These are phyloP conservation scores for Colletotrichum destructivum DNA, from an alignment of 2,329 filamentous ascomycete genomes.

Conservation along the genomic window DNA sequence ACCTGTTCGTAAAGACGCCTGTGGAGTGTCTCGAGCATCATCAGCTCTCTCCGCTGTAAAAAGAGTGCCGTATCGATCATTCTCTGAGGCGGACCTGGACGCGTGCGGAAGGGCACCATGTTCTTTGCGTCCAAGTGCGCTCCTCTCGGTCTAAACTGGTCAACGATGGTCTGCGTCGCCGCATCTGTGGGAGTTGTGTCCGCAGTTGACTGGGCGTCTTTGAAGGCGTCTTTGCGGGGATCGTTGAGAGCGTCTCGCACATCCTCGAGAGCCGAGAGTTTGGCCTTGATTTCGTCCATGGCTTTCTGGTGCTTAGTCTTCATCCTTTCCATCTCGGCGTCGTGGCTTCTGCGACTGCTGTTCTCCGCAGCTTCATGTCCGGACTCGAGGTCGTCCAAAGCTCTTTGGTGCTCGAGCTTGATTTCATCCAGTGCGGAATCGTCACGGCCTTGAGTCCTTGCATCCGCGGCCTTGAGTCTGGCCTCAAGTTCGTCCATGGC, in stretches of 20 bases:
- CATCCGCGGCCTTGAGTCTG: too few species aligned
- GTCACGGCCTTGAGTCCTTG: not conserved
- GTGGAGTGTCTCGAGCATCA: not conserved
- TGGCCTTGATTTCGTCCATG: not conserved
- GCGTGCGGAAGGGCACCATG: too few species aligned
- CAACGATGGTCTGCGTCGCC: not conserved
- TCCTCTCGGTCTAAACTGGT: not conserved
- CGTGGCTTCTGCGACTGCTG: not conserved
- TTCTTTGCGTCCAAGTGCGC: too few species aligned
- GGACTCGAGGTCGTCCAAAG: not conserved
- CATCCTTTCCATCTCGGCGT: not conserved
- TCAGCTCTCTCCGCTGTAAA: not conserved
- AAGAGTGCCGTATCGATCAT: not conserved
- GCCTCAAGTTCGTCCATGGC: too few species aligned
- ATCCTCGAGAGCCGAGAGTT: too few species aligned
- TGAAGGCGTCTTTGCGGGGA: not conserved
- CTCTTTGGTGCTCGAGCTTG: not conserved
- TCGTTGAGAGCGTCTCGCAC: not conserved
- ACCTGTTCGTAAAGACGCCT: not conserved
- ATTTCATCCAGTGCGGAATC: not conserved
- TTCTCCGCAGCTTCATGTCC: not conserved
- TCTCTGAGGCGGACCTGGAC: too few species aligned
- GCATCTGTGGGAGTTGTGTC: not conserved
- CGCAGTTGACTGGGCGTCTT: not conserved
- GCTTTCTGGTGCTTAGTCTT: not conserved